A percentile compares a stretch with the other conserved stretches of the same genome.
Conservation (phyloP, 208 protist genomes). For the Lotmaria passim region DNA sequence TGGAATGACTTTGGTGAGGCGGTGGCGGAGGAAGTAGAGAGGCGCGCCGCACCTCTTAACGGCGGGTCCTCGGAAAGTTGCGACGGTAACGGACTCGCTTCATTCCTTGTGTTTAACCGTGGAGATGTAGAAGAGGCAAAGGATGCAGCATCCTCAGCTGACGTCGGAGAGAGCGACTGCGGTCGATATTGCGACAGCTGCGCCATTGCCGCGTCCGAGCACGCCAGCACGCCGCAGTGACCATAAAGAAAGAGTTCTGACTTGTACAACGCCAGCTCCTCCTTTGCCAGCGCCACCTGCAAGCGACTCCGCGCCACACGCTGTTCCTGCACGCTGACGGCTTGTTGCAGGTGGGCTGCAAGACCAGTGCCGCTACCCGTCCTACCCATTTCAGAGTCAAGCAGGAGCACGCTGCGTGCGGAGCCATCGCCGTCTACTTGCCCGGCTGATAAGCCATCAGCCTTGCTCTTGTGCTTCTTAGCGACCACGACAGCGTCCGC, state of each 20-base stretch:
- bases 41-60: not conserved
- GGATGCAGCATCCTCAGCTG: too few species aligned
- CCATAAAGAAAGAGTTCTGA: conserved; percentile 62
- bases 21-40: not conserved
- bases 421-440: conserved; percentile 6
- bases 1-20: not conserved
- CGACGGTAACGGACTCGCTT: too few species aligned
- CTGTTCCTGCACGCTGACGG: conserved; percentile 41
- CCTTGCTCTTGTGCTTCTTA: not conserved
- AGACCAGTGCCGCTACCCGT: not conserved
- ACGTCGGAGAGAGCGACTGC: too few species aligned
- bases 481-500: conserved; percentile 11
- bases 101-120: too few species aligned
- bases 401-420: not conserved
- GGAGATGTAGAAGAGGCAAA: not conserved
- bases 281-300: conserved; percentile 73
- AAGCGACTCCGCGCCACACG: conserved; percentile 47
- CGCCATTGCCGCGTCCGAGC: conserved; percentile 31
- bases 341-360: conserved; percentile 38
- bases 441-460: too few species aligned
- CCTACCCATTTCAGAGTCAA: not conserved
- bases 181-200: conserved; percentile 12
- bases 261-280: conserved; percentile 82
- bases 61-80: too few species aligned
- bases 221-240: conserved; percentile 53